These are phyloP conservation scores for Chlorella sp. DNA, from an alignment of 139 green algal genomes.

Conservation along the genomic window DNA sequence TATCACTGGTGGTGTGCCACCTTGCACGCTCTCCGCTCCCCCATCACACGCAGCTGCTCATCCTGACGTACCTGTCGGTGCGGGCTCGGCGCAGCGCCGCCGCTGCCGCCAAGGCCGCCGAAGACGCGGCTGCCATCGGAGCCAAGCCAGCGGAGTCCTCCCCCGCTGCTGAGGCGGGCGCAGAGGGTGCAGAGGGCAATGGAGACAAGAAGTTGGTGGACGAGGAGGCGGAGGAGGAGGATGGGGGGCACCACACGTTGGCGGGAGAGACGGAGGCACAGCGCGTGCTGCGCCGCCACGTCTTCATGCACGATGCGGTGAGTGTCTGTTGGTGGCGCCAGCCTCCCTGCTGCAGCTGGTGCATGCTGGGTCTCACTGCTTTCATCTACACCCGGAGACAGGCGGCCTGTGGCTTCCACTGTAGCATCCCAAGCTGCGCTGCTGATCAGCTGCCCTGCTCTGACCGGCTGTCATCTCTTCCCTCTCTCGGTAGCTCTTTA, in stretches of 20 bases:
- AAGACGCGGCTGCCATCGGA: background rate
- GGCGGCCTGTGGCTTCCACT: no score
- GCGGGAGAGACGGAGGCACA: background rate
- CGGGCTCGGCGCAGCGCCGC: background rate
- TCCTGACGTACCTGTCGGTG: background rate
- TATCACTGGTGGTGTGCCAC: no score
- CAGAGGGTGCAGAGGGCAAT: background rate
- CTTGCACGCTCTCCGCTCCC: no score
- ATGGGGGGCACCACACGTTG: background rate
- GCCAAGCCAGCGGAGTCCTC: background rate
- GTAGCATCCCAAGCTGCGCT: no score
- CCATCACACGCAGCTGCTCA: background rate
- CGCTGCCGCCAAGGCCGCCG: background rate
- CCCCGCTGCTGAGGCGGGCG: background rate
- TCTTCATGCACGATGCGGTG: constrained; percentile 47
- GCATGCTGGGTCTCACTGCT: no score
- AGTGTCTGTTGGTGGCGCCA: background rate
- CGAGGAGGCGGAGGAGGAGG: background rate
- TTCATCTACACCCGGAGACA: no score
- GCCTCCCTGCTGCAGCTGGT: background rate
- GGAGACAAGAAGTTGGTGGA: background rate
- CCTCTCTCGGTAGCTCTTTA: no score
- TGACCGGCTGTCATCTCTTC: no score
- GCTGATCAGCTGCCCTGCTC: no score
- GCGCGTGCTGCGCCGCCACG: constrained; percentile 28